Conservation (phyloP, 192 early-diverging fungal species). For the Linnemannia hyalina region DNA sequence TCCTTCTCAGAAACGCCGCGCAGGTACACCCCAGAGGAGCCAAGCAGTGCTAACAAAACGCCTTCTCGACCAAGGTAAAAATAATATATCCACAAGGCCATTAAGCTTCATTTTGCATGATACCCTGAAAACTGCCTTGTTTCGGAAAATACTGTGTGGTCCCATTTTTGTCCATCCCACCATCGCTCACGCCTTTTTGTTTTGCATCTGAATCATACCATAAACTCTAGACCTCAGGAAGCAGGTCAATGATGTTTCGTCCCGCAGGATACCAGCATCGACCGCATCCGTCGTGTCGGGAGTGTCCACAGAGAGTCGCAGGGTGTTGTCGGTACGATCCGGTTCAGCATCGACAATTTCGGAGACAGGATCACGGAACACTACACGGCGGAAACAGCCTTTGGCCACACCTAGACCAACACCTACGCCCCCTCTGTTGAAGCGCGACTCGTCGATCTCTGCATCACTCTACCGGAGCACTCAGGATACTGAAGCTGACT, state of each 20-base stretch:
- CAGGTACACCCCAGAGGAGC: neutral
- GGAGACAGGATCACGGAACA: slow-evolving; percentile 6
- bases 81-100: neutral
- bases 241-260: slow-evolving; percentile 31
- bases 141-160: neutral
- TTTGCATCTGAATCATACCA: neutral
- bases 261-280: neutral
- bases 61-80: slow-evolving; percentile 28
- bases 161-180: neutral
- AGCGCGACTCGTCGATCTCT: slow-evolving; percentile 10
- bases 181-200: neutral
- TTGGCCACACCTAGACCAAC: neutral
- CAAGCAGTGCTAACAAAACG: slow-evolving; percentile 5
- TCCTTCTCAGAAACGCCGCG: neutral
- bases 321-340: neutral
- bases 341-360: neutral
- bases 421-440: neutral
- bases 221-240: slow-evolving; percentile 19
- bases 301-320: neutral
- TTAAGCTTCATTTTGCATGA: no score
- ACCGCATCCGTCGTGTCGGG: neutral
- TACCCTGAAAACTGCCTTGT: neutral
- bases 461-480: neutral
- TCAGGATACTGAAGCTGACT: slow-evolving; percentile 21
- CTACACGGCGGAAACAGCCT: neutral